Base-by-base conservation (phyloP, 2,329 filamentous ascomycete genomes). In the Hymenoscyphus scutula region DNA sequence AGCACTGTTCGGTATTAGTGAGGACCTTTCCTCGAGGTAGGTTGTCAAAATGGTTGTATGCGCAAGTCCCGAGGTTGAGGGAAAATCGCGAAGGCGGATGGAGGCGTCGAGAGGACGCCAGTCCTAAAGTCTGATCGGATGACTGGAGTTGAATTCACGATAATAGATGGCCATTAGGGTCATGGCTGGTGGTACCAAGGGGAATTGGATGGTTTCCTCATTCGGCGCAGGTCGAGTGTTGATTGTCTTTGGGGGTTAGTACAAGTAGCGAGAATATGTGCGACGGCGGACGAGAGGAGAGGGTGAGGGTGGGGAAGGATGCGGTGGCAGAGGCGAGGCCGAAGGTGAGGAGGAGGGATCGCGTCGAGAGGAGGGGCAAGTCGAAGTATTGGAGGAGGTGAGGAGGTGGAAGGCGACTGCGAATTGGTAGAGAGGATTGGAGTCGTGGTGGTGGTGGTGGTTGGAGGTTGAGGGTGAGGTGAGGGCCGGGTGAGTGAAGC, bases 1-100 rank as follows among this genome's bases (percentile, higher is more conserved):
- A 66, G 27, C 58, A 62, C 68, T 70, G 15, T 19, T 29, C 30
- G 13, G 25, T 23, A 37, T 48, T 29, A 38, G 56, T 17, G 19
- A 27, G 19, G 25, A 27, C 51, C 10, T 54, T 11, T 29, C 5
- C 17, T 54, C 51, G 51, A 54, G 17, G 11, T 27, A 4, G 6
- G 27, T 54, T 17, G 5, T 27, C 25, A 3, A n/a, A n/a, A 51
- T 15, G 4, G 25, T 30, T 11, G 25, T 32, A 30, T 27, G 51
- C 17, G 25, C 45, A 32, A 17, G 13, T 17, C 25, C 25, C 17
- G 17, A 51, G 45, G 45, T 7, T 19, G 10, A n/a, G 17, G 45
- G 25, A 32, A 23, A 30, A 32, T 27, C 1, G 51, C n/a, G 10
- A 37, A 53, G 27, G 38, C 15, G 27, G 37, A 48, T 32, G 38